Evolutionary conservation across 805 yeast genomes (phyloP).

Genomic region (Saccharomycopsis sp.): DNA sequence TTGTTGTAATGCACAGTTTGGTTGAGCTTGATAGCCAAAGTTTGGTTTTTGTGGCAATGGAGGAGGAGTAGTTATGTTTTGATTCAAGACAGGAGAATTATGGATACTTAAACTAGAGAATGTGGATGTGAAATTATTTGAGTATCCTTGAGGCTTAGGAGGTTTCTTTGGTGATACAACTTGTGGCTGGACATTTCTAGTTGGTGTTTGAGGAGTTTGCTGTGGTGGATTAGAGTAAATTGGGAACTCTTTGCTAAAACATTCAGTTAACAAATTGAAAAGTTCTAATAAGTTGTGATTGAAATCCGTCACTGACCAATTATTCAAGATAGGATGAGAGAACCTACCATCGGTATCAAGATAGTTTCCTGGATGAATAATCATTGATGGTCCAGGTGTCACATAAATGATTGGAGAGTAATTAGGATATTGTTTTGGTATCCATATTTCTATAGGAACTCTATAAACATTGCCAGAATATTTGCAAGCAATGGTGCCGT

Average conservation of each 20-base stretch:
- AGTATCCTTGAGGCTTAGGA: too few species aligned
- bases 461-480: slow-evolving; percentile 24
- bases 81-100: background rate
- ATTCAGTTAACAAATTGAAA: slow-evolving; percentile 24
- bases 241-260: slow-evolving; percentile 36
- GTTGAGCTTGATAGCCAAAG: too few species aligned
- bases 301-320: slow-evolving; percentile 35
- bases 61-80: background rate
- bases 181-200: slow-evolving; percentile 7
- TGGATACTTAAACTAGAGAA: too few species aligned
- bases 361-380: slow-evolving; percentile 48
- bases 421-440: slow-evolving; percentile 64
- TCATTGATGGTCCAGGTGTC: slow-evolving; percentile 34
- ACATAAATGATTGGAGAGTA: slow-evolving; percentile 59
- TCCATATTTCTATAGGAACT: slow-evolving; percentile 65
- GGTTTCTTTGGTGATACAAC: slow-evolving; percentile 6
- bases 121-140: too few species aligned
- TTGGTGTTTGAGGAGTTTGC: background rate
- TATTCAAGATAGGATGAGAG: slow-evolving; percentile 56
- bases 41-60: background rate
- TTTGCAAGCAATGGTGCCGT: slow-evolving; percentile 41
- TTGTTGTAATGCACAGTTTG: background rate
- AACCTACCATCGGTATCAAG: slow-evolving; percentile 65
- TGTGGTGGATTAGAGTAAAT: slow-evolving; percentile 21
- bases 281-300: slow-evolving; percentile 25